These are phyloP conservation scores for Galeopsis tetrahit DNA, from an alignment of 257 asterid species.

Conservation along the genomic window DNA sequence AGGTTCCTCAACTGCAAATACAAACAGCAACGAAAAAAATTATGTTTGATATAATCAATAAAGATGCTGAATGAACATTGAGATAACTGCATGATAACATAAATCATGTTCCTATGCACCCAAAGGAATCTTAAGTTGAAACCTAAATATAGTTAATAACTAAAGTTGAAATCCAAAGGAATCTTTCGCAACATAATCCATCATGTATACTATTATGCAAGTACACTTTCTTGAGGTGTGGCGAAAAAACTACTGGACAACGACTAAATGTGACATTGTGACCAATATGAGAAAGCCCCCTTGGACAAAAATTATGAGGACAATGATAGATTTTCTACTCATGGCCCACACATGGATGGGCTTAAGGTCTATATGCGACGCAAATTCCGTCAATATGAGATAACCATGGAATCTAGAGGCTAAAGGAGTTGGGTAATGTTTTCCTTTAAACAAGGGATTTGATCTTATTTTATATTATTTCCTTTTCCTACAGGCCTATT, in stretches of 20 bases:
- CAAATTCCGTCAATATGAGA: too few relatives aligned
- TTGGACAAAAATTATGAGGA: not conserved
- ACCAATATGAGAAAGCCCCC: conserved; percentile 2
- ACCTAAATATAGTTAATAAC: not conserved
- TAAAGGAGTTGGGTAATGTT: too few relatives aligned
- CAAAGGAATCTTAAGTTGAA: conserved; percentile 7
- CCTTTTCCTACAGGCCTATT: too few relatives aligned
- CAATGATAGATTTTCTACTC: too few relatives aligned
- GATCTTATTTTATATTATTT: too few relatives aligned
- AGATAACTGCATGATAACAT: conserved; percentile 9
- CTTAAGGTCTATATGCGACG: too few relatives aligned
- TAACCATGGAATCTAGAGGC: too few relatives aligned
- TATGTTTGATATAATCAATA: not conserved
- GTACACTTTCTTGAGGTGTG: not conserved
- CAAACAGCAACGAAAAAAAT: not conserved
- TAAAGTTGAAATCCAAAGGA: not conserved
- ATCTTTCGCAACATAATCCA: not conserved
- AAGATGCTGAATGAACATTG: conserved; percentile 9
- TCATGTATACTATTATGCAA: not conserved
- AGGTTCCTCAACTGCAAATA: conserved; percentile 62
- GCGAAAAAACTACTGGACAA: not conserved
- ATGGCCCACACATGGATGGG: too few relatives aligned
- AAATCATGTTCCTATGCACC: conserved; percentile 15
- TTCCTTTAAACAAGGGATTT: too few relatives aligned
- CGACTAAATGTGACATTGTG: not conserved